Conservation (phyloP, 495 filamentous ascomycete species). For the Penicillium canariense region DNA sequence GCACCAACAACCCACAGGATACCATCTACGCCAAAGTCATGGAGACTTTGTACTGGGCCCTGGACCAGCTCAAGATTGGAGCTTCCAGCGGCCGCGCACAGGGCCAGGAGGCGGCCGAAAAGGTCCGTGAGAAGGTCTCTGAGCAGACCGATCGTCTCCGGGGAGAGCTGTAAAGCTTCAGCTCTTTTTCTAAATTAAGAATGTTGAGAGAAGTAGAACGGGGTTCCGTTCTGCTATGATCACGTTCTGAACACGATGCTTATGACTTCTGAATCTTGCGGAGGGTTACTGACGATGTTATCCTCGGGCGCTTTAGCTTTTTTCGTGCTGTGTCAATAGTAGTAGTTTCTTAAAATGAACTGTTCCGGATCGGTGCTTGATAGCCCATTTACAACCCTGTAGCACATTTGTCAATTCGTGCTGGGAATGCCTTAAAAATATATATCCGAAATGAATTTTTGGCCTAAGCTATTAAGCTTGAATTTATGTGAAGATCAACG, state of each 20-base stretch:
- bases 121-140: constrained; percentile 34
- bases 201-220: background rate
- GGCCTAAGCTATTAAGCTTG: background rate
- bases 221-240: constrained; percentile 1
- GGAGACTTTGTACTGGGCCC: constrained; percentile 58
- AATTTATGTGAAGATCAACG: background rate
- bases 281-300: background rate
- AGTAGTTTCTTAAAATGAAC: constrained; percentile 3
- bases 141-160: constrained; percentile 30
- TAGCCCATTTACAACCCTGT: background rate
- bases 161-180: constrained; percentile 30
- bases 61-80: constrained; percentile 59
- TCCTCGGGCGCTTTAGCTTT: background rate
- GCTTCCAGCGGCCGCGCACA: constrained; percentile 62
- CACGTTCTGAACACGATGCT: constrained; percentile 15
- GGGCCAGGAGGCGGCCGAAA: constrained; percentile 51
- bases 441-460: background rate
- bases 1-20: constrained; percentile 62
- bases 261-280: constrained; percentile 15
- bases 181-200: background rate
- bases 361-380: background rate
- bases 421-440: background rate
- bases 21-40: constrained; percentile 64
- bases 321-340: constrained; percentile 9
- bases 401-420: background rate